Conservation (phyloP, 1,139 yeast species). For the Magnusiomyces magnusii region DNA sequence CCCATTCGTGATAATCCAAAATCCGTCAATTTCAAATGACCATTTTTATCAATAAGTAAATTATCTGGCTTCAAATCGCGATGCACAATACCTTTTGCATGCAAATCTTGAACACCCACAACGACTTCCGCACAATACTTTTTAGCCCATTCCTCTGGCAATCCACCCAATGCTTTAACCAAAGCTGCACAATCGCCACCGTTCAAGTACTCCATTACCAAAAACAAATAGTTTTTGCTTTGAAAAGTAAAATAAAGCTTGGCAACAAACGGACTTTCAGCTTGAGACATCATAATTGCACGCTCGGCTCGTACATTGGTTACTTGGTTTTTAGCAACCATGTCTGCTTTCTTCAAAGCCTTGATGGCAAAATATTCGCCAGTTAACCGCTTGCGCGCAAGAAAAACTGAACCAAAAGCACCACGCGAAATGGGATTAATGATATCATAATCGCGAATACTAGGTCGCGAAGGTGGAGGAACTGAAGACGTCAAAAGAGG, state of each 20-base stretch:
- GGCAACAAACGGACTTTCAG: conserved; percentile 91
- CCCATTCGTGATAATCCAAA: conserved; percentile 93
- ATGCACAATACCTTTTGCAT: conserved; percentile 81
- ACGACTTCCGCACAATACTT: conserved; percentile 85
- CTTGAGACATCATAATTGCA: conserved; percentile 95
- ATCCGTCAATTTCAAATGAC: conserved; percentile 89
- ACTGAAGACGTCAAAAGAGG: conserved; percentile 65
- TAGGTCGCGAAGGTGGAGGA: conserved; percentile 46
- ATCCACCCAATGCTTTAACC: conserved; percentile 71
- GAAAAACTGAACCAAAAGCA: conserved; percentile 92
- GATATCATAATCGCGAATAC: conserved; percentile 82
- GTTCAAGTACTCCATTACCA: conserved; percentile 93
- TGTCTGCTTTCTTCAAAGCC: conserved; percentile 87
- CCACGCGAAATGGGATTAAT: conserved; percentile 94
- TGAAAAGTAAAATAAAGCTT: conserved; percentile 85
- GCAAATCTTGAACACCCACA: conserved; percentile 85
- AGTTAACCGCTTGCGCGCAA: conserved; percentile 73
- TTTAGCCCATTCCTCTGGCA: conserved; percentile 75
- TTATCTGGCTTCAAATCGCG: conserved; percentile 96
- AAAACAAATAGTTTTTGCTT: conserved; percentile 72
- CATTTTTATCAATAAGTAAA: conserved; percentile 71
- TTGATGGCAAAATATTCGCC: conserved; percentile 97
- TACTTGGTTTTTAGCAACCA: conserved; percentile 96
- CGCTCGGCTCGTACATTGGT: conserved; percentile 91
- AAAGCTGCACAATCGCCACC: conserved; percentile 96